These are phyloP conservation scores for Pichia phayaonensis DNA, from an alignment of 805 yeast genomes.

Conservation along the genomic window DNA sequence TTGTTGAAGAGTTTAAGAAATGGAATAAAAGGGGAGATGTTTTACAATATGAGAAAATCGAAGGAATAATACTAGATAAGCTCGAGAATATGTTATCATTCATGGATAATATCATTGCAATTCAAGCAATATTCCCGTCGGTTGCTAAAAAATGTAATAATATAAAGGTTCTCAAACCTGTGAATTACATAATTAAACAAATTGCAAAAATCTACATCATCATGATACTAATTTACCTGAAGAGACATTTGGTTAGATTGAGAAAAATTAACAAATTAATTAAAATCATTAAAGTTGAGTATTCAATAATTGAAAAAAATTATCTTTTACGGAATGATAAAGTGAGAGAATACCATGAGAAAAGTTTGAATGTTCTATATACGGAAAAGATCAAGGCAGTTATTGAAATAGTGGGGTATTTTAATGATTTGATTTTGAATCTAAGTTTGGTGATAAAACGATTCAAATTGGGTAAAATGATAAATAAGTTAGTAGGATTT, in stretches of 20 bases:
- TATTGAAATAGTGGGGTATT: slow-evolving; percentile 25
- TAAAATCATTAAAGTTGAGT: slow-evolving; percentile 18
- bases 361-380: slow-evolving; percentile 17
- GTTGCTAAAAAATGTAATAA: background rate
- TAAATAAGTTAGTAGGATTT: slow-evolving; percentile 17
- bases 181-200: slow-evolving; percentile 16
- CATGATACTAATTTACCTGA: slow-evolving; percentile 23
- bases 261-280: slow-evolving; percentile 20
- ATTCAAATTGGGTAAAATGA: slow-evolving; percentile 17
- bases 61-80: slow-evolving; percentile 13
- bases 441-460: slow-evolving; percentile 19
- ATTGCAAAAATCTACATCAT: slow-evolving; percentile 24
- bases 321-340: slow-evolving; percentile 3
- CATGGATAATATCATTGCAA: slow-evolving; percentile 24
- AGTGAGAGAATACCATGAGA: slow-evolving; percentile 7
- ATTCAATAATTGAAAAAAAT: slow-evolving; percentile 10
- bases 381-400: slow-evolving; percentile 20
- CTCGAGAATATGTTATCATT: slow-evolving; percentile 20
- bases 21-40: background rate
- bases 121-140: slow-evolving; percentile 22
- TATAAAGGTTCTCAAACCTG: slow-evolving; percentile 7
- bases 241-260: slow-evolving; percentile 18
- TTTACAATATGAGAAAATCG: slow-evolving; percentile 13
- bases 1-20: background rate
- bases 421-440: slow-evolving; percentile 26